Evolutionary conservation across 768 basidiomycete species (phyloP).

Genomic region (Pleurotus giganteus): DNA sequence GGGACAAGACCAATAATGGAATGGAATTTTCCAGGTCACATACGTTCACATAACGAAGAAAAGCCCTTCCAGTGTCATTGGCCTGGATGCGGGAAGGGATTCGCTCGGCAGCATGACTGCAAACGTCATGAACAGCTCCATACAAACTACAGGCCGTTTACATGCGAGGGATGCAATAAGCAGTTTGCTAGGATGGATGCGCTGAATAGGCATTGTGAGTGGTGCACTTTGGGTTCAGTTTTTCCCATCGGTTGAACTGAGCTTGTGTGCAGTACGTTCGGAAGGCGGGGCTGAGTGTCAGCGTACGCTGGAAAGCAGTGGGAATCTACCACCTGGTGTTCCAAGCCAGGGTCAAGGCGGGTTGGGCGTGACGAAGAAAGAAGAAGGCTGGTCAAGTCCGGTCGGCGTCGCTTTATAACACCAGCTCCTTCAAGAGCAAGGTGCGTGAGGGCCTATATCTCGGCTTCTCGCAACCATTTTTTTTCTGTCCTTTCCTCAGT

Average conservation of each 20-base stretch:
- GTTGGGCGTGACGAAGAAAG: neutral
- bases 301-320: slow-evolving; percentile 32
- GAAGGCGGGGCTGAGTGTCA: slow-evolving; percentile 81
- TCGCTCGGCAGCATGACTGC: slow-evolving; percentile 93
- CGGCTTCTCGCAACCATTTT: no score
- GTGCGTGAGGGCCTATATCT: no score
- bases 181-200: slow-evolving; percentile 96
- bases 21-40: slow-evolving; percentile 57
- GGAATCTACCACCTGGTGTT: slow-evolving; percentile 6
- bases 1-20: neutral
- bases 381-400: neutral
- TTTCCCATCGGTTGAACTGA: neutral
- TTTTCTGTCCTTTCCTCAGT: neutral
- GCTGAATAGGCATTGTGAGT: slow-evolving; percentile 88
- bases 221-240: slow-evolving; percentile 1
- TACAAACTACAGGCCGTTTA: slow-evolving; percentile 88
- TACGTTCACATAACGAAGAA: slow-evolving; percentile 93
- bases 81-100: slow-evolving; percentile 93
- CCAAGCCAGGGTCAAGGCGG: slow-evolving; percentile 9
- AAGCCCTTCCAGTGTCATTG: slow-evolving; percentile 94
- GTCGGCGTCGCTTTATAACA: slow-evolving; percentile 3
- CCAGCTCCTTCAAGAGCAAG: neutral
- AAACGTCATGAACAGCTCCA: slow-evolving; percentile 96
- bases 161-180: slow-evolving; percentile 89
- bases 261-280: slow-evolving; percentile 54